Percentiles rank a stretch among this genome's conserved stretches.
Conservation (phyloP, 495 filamentous ascomycete species). For the Lasiosphaeria ovina region DNA sequence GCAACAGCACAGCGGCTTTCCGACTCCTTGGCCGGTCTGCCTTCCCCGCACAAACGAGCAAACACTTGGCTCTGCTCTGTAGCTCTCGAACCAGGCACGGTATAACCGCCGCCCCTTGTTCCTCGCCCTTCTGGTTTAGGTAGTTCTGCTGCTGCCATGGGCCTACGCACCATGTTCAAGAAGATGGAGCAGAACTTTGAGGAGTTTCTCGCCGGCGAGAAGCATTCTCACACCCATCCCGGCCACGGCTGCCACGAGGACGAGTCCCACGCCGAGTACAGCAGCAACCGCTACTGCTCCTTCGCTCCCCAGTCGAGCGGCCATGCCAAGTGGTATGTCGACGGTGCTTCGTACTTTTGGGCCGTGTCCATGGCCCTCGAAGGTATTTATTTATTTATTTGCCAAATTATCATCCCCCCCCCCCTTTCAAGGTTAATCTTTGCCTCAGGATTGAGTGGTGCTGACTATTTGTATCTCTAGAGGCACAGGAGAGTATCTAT, state of each 20-base stretch:
- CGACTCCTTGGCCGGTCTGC: not conserved
- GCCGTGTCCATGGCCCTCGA: constrained; percentile 84
- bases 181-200: constrained; percentile 26
- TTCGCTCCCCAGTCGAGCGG: constrained; percentile 87
- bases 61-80: not conserved
- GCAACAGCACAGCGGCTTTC: not conserved
- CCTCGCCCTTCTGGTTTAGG: no score
- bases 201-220: constrained; percentile 35
- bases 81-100: not conserved
- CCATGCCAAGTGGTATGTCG: constrained; percentile 93
- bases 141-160: not conserved
- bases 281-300: constrained; percentile 71
- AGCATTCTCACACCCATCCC: constrained; percentile 41
- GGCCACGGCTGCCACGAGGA: constrained; percentile 31
- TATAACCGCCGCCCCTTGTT: no score
- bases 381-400: constrained; percentile 26
- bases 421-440: no score
- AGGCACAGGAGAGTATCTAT: constrained; percentile 80
- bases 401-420: no score
- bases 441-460: no score
- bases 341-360: constrained; percentile 89
- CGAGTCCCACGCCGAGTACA: constrained; percentile 32
- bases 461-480: constrained; percentile 23
- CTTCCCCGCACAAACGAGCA: not conserved
- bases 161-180: constrained; percentile 20